phyloP scores from a whole-genome alignment of 495 filamentous ascomycete species.

The Copromyces sp. region DNA sequence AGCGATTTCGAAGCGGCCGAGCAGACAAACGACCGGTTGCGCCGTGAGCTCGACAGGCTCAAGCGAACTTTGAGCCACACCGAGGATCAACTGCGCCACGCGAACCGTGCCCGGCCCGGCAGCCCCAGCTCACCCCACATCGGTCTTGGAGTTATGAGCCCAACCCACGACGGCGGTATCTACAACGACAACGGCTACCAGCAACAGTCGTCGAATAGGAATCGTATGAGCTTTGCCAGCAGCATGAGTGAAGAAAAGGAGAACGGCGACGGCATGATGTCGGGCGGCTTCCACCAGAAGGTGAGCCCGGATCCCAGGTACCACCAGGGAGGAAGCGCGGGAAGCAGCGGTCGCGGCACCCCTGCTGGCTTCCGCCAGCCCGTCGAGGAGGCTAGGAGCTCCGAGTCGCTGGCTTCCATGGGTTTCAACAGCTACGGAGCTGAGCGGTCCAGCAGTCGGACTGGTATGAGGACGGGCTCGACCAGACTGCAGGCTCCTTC shows the following conservation, averaged over 20 bases:
- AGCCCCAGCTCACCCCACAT: conserved; percentile 30
- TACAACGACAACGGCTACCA: conserved; percentile 43
- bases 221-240: conserved; percentile 58
- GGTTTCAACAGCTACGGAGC: conserved; percentile 15
- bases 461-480: conserved; percentile 31
- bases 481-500: conserved; percentile 22
- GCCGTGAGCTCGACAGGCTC: conserved; percentile 82
- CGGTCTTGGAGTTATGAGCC: conserved; percentile 28
- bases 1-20: conserved; percentile 85
- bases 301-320: conserved; percentile 42
- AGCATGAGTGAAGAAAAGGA: conserved; percentile 79
- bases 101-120: conserved; percentile 29
- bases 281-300: conserved; percentile 36
- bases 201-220: conserved; percentile 16
- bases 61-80: conserved; percentile 61
- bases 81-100: conserved; percentile 20
- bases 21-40: conserved; percentile 67
- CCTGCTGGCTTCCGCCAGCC: conserved; percentile 37
- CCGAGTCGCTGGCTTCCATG: conserved; percentile 9
- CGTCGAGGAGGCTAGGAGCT: background rate
- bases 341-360: conserved; percentile 47
- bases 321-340: conserved; percentile 27
- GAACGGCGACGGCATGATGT: conserved; percentile 41
- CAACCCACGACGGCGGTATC: conserved; percentile 40
- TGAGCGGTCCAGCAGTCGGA: conserved; percentile 25